Evolutionary conservation across 148 eudicot species (phyloP).

Genomic region (Vaccinium myrtillus): DNA sequence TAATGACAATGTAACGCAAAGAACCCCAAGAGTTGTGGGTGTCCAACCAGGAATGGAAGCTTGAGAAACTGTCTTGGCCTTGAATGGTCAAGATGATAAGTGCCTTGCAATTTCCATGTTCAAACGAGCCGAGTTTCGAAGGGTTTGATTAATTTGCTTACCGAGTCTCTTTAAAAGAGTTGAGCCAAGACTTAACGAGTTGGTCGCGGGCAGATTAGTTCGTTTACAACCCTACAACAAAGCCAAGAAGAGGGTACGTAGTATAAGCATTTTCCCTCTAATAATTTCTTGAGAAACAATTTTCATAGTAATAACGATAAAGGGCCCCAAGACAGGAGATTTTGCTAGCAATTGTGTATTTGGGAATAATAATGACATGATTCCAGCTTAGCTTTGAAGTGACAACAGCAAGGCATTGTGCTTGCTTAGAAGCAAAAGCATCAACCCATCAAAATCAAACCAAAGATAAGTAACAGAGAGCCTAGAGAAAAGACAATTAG

Average conservation of each 20-base stretch:
- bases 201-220: too few species aligned
- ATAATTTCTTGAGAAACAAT: background rate
- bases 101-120: background rate
- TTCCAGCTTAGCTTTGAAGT: slow-evolving; percentile 17
- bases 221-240: too few species aligned
- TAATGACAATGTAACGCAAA: background rate
- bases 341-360: background rate
- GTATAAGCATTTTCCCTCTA: background rate
- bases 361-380: background rate
- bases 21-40: background rate
- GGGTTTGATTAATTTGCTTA: too few species aligned
- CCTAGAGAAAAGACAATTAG: slow-evolving; percentile 5
- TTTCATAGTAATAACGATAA: background rate
- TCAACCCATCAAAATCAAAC: slow-evolving; percentile 16
- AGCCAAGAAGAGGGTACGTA: background rate
- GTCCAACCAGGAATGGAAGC: slow-evolving; percentile 1
- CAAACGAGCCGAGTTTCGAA: too few species aligned
- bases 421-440: slow-evolving; percentile 29
- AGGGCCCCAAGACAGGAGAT: background rate
- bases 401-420: slow-evolving; percentile 18
- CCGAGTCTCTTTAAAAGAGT: too few species aligned
- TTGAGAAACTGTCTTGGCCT: slow-evolving; percentile 4
- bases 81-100: background rate
- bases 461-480: slow-evolving; percentile 11
- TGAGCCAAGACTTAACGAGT: too few species aligned